Evolutionary conservation across 2,329 filamentous ascomycete genomes (phyloP).

Genomic region (Hymenoscyphus occultus): DNA sequence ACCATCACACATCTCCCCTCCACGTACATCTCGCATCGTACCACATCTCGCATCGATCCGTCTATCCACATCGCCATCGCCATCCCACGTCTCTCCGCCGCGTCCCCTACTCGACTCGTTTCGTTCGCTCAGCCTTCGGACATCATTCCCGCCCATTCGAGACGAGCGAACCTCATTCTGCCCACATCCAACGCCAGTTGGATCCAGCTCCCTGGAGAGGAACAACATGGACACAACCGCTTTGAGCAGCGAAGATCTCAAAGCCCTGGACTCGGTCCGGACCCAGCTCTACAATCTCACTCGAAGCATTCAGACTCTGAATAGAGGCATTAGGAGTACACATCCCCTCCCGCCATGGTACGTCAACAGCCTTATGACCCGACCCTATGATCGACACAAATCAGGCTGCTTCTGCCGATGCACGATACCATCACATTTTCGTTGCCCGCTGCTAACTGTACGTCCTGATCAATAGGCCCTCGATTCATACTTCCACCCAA

Average conservation of each 20-base stretch:
- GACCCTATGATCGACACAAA: not conserved
- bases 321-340: slow-evolving; percentile 56
- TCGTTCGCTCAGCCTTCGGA: no score
- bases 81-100: no score
- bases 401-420: not conserved
- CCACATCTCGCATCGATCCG: no score
- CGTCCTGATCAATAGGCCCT: slow-evolving; percentile 50
- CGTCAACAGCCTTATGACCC: slow-evolving; percentile 23
- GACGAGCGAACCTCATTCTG: not conserved
- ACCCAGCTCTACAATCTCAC: slow-evolving; percentile 66
- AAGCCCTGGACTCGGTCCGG: slow-evolving; percentile 68
- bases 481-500: slow-evolving; percentile 67
- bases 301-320: slow-evolving; percentile 64
- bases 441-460: slow-evolving; percentile 14
- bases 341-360: slow-evolving; percentile 68
- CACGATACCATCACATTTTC: not conserved
- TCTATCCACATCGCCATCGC: no score
- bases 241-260: slow-evolving; percentile 52
- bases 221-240: slow-evolving; percentile 25
- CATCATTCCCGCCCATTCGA: not conserved
- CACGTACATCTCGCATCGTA: no score
- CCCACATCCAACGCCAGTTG: not conserved
- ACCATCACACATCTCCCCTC: no score
- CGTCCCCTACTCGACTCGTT: no score
- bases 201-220: not conserved